Percentiles rank a stretch among this genome's conserved stretches.
Conservation (phyloP, 768 basidiomycete genomes). For the Mycena capillaripes region DNA sequence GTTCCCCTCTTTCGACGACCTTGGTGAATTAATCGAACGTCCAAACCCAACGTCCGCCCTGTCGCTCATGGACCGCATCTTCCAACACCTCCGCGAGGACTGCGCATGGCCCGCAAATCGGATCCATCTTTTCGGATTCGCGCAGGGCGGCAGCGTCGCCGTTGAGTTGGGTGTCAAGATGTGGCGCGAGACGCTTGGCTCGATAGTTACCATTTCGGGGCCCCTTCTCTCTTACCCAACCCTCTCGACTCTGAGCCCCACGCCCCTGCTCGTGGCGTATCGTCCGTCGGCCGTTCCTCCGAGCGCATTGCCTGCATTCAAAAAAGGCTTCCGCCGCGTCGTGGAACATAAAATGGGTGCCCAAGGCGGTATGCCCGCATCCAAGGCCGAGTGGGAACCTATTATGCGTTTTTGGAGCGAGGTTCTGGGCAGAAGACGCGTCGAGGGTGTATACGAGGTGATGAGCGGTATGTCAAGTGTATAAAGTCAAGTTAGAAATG, state of each 20-base stretch:
- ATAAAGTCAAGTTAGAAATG: neutral
- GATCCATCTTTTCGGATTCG: constrained; percentile 93
- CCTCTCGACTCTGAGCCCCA: constrained; percentile 61
- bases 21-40: constrained; percentile 77
- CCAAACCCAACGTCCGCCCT: constrained; percentile 85
- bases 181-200: constrained; percentile 73
- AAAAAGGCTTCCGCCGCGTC: constrained; percentile 69
- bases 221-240: constrained; percentile 87
- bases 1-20: constrained; percentile 85
- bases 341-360: constrained; percentile 63
- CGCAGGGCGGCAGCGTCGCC: constrained; percentile 87
- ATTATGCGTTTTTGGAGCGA: constrained; percentile 93
- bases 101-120: constrained; percentile 75
- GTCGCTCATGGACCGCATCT: constrained; percentile 63
- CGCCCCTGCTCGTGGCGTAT: constrained; percentile 73
- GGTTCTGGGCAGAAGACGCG: constrained; percentile 66
- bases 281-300: constrained; percentile 61
- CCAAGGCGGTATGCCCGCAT: constrained; percentile 79
- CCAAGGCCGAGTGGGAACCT: constrained; percentile 83
- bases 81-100: constrained; percentile 69
- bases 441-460: constrained; percentile 78
- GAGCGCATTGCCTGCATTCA: constrained; percentile 65
- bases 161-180: constrained; percentile 73
- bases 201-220: constrained; percentile 78
- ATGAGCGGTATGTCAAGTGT: constrained; percentile 55